Percentiles rank a stretch among this genome's conserved stretches.
Evolutionary conservation across 805 yeast species (phyloP).

Genomic region (Saccharomycopsis synnaedendra): DNA sequence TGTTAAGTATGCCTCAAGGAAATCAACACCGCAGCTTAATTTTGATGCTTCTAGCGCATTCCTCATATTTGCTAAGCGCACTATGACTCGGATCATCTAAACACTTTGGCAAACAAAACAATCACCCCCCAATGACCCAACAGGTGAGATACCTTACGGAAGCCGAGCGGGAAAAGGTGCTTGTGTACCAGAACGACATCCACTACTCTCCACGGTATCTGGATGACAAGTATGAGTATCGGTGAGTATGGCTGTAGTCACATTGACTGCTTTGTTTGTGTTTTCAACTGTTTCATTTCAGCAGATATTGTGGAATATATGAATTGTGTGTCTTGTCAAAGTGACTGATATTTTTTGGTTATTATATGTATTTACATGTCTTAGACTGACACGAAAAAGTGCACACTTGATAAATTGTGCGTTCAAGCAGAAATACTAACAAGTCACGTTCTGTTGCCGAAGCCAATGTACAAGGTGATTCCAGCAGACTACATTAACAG

Average conservation of each 20-base stretch:
- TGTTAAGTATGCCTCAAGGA: too few species aligned
- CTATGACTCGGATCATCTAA: background rate
- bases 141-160: slow-evolving; percentile 54
- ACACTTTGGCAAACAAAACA: background rate
- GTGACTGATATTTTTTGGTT: background rate
- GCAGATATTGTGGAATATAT: background rate
- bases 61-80: background rate
- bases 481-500: slow-evolving; percentile 91
- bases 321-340: too few species aligned
- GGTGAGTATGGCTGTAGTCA: slow-evolving; percentile 21
- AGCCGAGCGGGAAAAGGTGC: slow-evolving; percentile 72
- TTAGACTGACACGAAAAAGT: background rate
- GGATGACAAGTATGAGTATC: slow-evolving; percentile 84
- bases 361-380: background rate
- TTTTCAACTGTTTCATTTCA: background rate
- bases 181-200: slow-evolving; percentile 86
- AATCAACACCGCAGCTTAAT: too few species aligned
- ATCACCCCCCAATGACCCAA: background rate
- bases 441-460: slow-evolving; percentile 93
- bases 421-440: background rate
- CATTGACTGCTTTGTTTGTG: background rate
- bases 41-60: background rate
- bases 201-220: slow-evolving; percentile 74
- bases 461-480: slow-evolving; percentile 85
- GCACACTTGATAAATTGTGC: background rate